Conservation (phyloP, 805 yeast genomes). For the Saccharomycopsis olivae region DNA sequence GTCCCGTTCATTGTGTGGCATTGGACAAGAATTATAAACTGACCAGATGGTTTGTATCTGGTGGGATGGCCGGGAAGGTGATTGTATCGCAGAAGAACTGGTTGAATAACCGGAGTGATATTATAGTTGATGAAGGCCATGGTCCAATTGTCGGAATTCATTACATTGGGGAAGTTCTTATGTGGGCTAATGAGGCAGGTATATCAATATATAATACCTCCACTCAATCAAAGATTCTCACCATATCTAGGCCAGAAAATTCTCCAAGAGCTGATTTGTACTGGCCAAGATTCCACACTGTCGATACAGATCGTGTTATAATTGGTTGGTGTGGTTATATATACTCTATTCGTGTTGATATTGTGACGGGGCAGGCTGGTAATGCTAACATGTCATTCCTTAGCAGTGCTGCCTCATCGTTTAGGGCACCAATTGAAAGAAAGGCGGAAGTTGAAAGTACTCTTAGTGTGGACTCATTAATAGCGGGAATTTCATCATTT, state of each 20-base stretch:
- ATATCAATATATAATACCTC: constrained; percentile 54
- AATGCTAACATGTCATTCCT: constrained; percentile 32
- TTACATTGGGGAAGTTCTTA: constrained; percentile 49
- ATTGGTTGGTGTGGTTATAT: constrained; percentile 79
- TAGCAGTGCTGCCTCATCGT: constrained; percentile 43
- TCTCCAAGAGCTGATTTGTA: constrained; percentile 65
- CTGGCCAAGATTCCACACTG: constrained; percentile 66
- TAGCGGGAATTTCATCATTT: constrained; percentile 73
- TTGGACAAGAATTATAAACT: constrained; percentile 58
- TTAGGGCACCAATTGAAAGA: constrained; percentile 34
- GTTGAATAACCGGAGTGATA: constrained; percentile 76
- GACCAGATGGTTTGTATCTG: constrained; percentile 63
- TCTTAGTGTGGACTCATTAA: constrained; percentile 34
- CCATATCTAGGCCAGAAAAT: constrained; percentile 45
- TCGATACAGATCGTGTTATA: constrained; percentile 54
- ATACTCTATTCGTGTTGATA: constrained; percentile 52
- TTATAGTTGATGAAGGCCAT: constrained; percentile 43
- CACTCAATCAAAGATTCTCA: constrained; percentile 37
- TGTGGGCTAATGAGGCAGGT: constrained; percentile 84
- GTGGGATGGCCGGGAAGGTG: constrained; percentile 85
- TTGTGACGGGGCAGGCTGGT: constrained; percentile 18
- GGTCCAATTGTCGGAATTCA: constrained; percentile 67
- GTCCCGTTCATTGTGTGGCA: constrained; percentile 84
- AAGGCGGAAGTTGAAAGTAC: constrained; percentile 34
- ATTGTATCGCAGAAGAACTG: constrained; percentile 68